phyloP scores from a whole-genome alignment of 148 eudicot genomes.

The Salicornia ramosissima region DNA sequence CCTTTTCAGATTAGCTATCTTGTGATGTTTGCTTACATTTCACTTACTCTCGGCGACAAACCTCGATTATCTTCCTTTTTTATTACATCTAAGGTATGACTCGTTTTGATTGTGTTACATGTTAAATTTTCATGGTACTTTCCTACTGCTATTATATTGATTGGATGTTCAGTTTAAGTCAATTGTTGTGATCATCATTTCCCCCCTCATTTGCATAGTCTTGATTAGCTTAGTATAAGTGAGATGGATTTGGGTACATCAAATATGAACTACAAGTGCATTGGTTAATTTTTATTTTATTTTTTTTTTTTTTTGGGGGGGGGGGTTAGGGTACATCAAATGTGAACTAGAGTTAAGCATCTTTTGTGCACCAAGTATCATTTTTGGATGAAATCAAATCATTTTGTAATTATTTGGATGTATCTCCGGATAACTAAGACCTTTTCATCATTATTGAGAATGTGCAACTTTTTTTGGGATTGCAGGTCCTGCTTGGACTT shows the following conservation, averaged over 20 bases:
- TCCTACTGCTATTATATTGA: neutral
- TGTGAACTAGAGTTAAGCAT: too few species aligned
- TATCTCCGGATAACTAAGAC: slow-evolving; percentile 4
- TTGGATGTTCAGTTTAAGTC: slow-evolving; percentile 14
- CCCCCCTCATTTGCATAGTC: neutral
- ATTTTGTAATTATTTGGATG: neutral
- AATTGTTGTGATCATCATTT: too few species aligned
- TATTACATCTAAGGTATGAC: slow-evolving; percentile 81
- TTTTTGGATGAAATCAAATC: neutral
- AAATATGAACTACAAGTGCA: too few species aligned
- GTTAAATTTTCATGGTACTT: neutral
- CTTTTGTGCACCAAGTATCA: neutral
- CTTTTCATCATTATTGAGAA: slow-evolving; percentile 10
- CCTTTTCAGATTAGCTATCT: slow-evolving; percentile 93
- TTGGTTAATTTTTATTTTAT: too few species aligned
- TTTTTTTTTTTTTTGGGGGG: too few species aligned
- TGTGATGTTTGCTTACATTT: slow-evolving; percentile 99
- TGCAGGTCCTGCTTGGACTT: slow-evolving; percentile 86
- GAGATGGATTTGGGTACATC: too few species aligned
- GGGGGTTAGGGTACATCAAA: too few species aligned
- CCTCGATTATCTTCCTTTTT: slow-evolving; percentile 64
- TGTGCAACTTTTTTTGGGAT: slow-evolving; percentile 11
- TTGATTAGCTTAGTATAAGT: too few species aligned
- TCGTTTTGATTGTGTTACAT: neutral
- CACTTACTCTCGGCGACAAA: slow-evolving; percentile 89